phyloP scores from a whole-genome alignment of 2,329 filamentous ascomycete genomes.

The Fusarium goolgardi region DNA sequence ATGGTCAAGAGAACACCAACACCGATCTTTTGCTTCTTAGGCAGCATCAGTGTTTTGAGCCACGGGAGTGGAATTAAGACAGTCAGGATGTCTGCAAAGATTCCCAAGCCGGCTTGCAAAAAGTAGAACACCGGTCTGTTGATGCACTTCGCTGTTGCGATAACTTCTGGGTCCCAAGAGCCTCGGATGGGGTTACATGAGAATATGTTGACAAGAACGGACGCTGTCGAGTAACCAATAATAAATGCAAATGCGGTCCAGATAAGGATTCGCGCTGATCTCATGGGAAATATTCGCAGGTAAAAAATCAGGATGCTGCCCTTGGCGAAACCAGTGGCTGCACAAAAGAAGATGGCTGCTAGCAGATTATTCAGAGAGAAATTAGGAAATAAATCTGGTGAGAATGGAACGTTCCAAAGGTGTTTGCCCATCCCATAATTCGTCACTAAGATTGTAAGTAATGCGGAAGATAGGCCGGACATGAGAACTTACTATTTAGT shows the following conservation, averaged over 20 bases:
- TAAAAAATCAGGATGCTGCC: conserved; percentile 25
- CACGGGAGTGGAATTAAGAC: conserved; percentile 19
- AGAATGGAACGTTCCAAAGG: conserved; percentile 24
- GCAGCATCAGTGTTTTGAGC: conserved; percentile 19
- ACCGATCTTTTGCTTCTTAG: conserved; percentile 25
- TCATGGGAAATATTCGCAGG: conserved; percentile 24
- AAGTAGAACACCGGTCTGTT: conserved; percentile 26
- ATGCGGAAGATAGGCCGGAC: accelerated
- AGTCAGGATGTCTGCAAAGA: conserved; percentile 22
- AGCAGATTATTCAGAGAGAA: conserved; percentile 21
- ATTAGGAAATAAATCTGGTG: conserved; percentile 17
- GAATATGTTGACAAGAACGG: conserved; percentile 20
- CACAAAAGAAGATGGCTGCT: conserved; percentile 30
- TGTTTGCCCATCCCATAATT: conserved; percentile 31
- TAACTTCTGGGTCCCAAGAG: conserved; percentile 9
- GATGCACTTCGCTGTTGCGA: conserved; percentile 13
- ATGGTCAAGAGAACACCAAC: conserved; percentile 18
- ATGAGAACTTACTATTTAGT: conserved; percentile 9
- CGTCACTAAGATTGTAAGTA: conserved; percentile 5
- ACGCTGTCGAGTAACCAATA: conserved; percentile 19
- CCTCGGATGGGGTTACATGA: conserved; percentile 14
- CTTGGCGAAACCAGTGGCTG: conserved; percentile 18
- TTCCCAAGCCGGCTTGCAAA: conserved; percentile 16
- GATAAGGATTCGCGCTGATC: conserved; percentile 1
- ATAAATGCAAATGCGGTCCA: conserved; percentile 24